Conservation (phyloP, 129 eudicot genomes). For the Kitagawia praeruptora region DNA sequence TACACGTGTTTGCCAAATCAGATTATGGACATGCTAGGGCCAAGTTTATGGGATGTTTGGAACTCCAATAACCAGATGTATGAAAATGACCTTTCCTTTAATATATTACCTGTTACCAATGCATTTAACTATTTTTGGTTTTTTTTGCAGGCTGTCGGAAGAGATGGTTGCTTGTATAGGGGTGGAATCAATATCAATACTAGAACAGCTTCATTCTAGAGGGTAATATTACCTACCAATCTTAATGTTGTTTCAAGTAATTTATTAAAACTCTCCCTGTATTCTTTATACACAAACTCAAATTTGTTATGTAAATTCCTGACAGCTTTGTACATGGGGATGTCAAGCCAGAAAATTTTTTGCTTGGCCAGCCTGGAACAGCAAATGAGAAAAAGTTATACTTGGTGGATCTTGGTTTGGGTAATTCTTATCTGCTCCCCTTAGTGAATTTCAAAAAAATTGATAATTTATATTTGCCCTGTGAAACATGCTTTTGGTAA, state of each 20-base stretch:
- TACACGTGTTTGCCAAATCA: conserved; percentile 9
- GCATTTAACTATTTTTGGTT: background rate
- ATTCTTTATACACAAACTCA: background rate
- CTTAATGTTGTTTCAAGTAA: too few relatives aligned
- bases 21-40: conserved; percentile 97
- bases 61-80: conserved; percentile 59
- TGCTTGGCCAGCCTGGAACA: conserved; percentile 82
- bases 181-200: conserved; percentile 73
- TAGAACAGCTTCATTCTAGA: conserved; percentile 67
- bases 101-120: background rate
- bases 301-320: background rate
- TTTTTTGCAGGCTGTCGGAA: conserved; percentile 49
- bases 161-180: conserved; percentile 97
- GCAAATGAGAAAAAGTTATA: conserved; percentile 70
- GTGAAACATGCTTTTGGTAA: background rate
- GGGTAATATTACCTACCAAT: conserved; percentile 28
- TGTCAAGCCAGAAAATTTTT: conserved; percentile 91
- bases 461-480: background rate
- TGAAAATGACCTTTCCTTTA: conserved; percentile 6
- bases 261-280: background rate
- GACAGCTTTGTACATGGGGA: conserved; percentile 89
- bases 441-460: too few relatives aligned
- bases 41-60: conserved; percentile 98
- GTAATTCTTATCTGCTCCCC: conserved; percentile 21
- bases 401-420: conserved; percentile 90